Evolutionary conservation across 805 yeast genomes (phyloP), one percentile per base, ranked within the genome.

Genomic region (Tetrapisispora taiwanensis): DNA sequence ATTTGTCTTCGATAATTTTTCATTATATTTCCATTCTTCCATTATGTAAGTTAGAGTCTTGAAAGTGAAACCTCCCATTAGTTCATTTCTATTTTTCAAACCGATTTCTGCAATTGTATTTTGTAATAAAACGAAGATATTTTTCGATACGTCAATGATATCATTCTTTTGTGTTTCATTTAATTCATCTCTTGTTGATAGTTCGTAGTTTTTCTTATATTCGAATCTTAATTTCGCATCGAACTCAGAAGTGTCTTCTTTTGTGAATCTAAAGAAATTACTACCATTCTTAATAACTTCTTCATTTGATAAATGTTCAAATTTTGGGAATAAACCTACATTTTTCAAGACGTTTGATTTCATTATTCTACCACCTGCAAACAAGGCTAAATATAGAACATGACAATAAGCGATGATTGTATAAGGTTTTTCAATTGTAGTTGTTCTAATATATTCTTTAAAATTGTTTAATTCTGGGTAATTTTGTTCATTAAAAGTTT

Each of bases 311-410:
- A 77, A 69, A 24, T 85, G 86, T 44, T 75, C 75, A 39, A 80
- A 75, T 52, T 80, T 79, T 9, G 95, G 94, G 71, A 84, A 83
- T 45, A 84, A 63, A 2, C 88, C 85, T 6, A 81, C 66, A 20
- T 87, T 80, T 54, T 73, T 76, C 41, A 79, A 69, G 26, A 85
- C 63, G 15, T 79, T 74, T 0, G 88, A 78, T 47, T 81, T 68
- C 76, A 86, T 72, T 30, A 85, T 70, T 49, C 79, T 71, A 15
- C 94, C 95, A 41, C 95, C 95, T 1, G 95, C 95, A 67, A 85
- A 85, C 41, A 85, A 71, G 0, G 92, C 95, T 56, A 85, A 66
- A 63, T 85, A 85, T 77, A 85, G 73, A 39, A 84, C 92, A 59
- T 85, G 95, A 68, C 86, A 76, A 62, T 85, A 85, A 5, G 95